These are phyloP conservation scores for Cronartium quercuum DNA, from an alignment of 1,284 basidiomycete genomes.

Conservation along the genomic window DNA sequence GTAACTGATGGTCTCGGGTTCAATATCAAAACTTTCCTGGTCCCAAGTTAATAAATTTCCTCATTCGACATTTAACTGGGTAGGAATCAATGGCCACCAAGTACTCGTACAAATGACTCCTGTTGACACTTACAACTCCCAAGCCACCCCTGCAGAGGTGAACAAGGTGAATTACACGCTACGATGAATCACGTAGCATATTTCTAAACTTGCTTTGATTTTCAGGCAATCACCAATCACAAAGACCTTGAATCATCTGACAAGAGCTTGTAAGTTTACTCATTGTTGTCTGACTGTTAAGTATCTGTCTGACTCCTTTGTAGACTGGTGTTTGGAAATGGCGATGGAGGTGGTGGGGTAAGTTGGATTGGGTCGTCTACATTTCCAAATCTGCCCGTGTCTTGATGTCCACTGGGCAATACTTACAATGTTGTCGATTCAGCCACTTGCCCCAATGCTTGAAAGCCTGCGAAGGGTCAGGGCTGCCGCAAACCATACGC, in stretches of 20 bases:
- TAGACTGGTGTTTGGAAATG: slow-evolving; percentile 84
- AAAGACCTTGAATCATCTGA: slow-evolving; percentile 70
- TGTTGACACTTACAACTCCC: slow-evolving; percentile 73
- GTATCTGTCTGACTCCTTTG: background rate
- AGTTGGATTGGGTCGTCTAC: slow-evolving; percentile 60
- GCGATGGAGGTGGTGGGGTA: slow-evolving; percentile 69
- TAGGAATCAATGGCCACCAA: slow-evolving; percentile 86
- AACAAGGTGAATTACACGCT: slow-evolving; percentile 54
- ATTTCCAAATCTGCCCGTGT: too few relatives aligned
- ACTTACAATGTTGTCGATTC: background rate
- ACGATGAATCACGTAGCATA: too few relatives aligned
- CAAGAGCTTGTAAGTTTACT: slow-evolving; percentile 26
- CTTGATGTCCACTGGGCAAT: too few relatives aligned
- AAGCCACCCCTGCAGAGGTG: slow-evolving; percentile 77
- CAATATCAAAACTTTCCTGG: slow-evolving; percentile 43
- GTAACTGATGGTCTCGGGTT: too few relatives aligned
- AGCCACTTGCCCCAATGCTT: slow-evolving; percentile 46
- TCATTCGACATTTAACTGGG: slow-evolving; percentile 95
- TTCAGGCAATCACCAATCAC: slow-evolving; percentile 38
- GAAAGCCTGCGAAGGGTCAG: slow-evolving; percentile 71
- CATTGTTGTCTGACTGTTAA: slow-evolving; percentile 56
- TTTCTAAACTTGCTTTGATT: too few relatives aligned
- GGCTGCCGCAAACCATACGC: slow-evolving; percentile 66
- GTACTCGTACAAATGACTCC: slow-evolving; percentile 89
- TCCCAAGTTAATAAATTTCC: slow-evolving; percentile 70